Percentiles rank a stretch among this genome's conserved stretches.
phyloP scores from a whole-genome alignment of 2,329 filamentous ascomycete species.

The Chaetomiaceae sp. region DNA sequence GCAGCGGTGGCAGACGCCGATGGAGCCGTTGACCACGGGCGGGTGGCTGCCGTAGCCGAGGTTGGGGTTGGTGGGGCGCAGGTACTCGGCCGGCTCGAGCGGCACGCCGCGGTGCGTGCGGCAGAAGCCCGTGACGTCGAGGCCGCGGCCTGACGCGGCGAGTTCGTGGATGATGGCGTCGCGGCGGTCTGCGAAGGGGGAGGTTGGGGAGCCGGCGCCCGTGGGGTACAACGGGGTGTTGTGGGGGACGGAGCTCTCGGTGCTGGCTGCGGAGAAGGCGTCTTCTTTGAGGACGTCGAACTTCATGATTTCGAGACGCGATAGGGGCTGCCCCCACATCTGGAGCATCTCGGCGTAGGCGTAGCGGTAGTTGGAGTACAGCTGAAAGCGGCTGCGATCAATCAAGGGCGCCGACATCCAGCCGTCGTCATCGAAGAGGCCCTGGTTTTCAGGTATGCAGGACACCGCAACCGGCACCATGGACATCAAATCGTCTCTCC shows the following conservation, averaged over 20 bases:
- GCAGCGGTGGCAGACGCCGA: conserved; percentile 47
- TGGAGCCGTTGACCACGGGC: conserved; percentile 36
- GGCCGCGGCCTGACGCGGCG: conserved; percentile 47
- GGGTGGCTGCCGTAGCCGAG: background rate
- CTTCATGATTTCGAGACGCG: conserved; percentile 61
- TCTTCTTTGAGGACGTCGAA: conserved; percentile 57
- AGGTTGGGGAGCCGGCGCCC: conserved; percentile 38
- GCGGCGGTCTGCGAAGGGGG: conserved; percentile 46
- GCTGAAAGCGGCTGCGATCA: conserved; percentile 40
- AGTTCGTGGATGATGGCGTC: conserved; percentile 46
- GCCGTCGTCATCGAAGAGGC: conserved; percentile 63
- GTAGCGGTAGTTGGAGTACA: conserved; percentile 56
- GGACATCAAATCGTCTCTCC: conserved; percentile 40
- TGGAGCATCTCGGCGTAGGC: conserved; percentile 64
- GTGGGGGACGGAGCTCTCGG: conserved; percentile 28
- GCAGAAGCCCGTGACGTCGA: conserved; percentile 59
- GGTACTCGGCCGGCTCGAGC: conserved; percentile 51
- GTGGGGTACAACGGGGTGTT: conserved; percentile 29
- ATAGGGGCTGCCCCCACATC: conserved; percentile 57
- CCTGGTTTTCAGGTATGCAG: conserved; percentile 54
- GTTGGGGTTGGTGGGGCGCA: conserved; percentile 27
- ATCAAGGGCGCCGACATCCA: conserved; percentile 56
- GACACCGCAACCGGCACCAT: conserved; percentile 47
- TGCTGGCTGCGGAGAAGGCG: conserved; percentile 23
- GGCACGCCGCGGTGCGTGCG: conserved; percentile 58